phyloP scores from a whole-genome alignment of 192 early-diverging fungal genomes.

The Dissophora ornata region DNA sequence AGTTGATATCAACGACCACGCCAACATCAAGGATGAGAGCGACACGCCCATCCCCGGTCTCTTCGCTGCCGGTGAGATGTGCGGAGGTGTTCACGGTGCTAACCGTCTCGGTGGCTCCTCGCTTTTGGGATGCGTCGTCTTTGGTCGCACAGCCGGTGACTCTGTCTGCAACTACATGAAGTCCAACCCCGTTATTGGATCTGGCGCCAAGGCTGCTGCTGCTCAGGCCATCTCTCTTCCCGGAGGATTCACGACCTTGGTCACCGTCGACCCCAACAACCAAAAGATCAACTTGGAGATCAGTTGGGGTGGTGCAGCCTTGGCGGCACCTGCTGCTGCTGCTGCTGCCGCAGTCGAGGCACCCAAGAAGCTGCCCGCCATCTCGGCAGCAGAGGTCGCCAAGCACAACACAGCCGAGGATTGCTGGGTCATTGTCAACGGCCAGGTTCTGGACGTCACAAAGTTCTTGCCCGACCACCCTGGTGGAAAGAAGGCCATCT shows the following conservation, averaged over 20 bases:
- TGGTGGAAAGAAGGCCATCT: conserved; percentile 86
- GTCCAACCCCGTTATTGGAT: conserved; percentile 62
- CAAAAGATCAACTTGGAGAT: conserved; percentile 66
- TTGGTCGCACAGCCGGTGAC: conserved; percentile 91
- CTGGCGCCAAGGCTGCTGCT: conserved; percentile 62
- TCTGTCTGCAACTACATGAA: conserved; percentile 72
- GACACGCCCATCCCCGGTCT: conserved; percentile 80
- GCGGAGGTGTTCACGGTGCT: conserved; percentile 95
- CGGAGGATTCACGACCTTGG: conserved; percentile 72
- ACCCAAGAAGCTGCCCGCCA: conserved; percentile 57
- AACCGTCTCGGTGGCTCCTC: conserved; percentile 96
- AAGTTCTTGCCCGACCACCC: conserved; percentile 85
- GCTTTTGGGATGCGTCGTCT: conserved; percentile 95
- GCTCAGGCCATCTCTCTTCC: conserved; percentile 74
- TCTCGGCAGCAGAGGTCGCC: conserved; percentile 80
- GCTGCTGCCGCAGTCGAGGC: conserved; percentile 56
- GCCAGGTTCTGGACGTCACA: conserved; percentile 81
- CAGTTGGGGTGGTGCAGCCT: conserved; percentile 57
- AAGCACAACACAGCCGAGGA: conserved; percentile 86
- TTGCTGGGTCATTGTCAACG: conserved; percentile 91
- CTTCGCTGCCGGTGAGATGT: conserved; percentile 93
- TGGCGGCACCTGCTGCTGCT: conserved; percentile 19
- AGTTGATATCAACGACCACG: conserved; percentile 80
- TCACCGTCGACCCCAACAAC: conserved; percentile 64
- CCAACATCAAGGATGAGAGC: conserved; percentile 66